phyloP scores from a whole-genome alignment of 495 filamentous ascomycete genomes.

The Durotheca rogersii region DNA sequence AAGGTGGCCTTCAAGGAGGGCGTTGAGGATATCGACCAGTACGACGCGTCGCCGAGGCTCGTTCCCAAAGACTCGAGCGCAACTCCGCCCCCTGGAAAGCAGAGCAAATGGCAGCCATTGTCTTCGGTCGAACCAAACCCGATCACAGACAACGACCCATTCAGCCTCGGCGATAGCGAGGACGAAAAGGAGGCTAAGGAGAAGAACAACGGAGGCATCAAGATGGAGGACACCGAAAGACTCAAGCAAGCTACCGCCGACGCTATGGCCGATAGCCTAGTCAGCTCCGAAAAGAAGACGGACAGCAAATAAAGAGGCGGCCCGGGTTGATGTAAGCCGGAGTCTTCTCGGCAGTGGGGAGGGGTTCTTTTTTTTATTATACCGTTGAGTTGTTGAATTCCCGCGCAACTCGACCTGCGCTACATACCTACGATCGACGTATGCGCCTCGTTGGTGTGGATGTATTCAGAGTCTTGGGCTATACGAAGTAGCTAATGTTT shows the following conservation, averaged over 20 bases:
- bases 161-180: slow-evolving; percentile 93
- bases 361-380: slow-evolving; percentile 1
- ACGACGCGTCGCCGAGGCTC: slow-evolving; percentile 59
- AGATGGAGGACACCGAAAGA: slow-evolving; percentile 65
- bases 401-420: not conserved
- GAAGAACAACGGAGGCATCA: slow-evolving; percentile 54
- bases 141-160: slow-evolving; percentile 88
- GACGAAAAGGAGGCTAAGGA: slow-evolving; percentile 83
- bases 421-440: not conserved
- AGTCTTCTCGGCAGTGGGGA: slow-evolving; percentile 3
- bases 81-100: slow-evolving; percentile 52
- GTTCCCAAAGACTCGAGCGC: slow-evolving; percentile 41
- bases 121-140: slow-evolving; percentile 84
- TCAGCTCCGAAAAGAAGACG: slow-evolving; percentile 34
- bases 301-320: slow-evolving; percentile 23
- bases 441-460: too few species aligned
- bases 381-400: not conserved
- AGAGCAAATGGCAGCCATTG: slow-evolving; percentile 96
- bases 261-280: slow-evolving; percentile 57
- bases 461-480: too few species aligned
- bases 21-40: slow-evolving; percentile 78
- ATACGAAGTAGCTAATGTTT: too few species aligned
- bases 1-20: slow-evolving; percentile 77
- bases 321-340: too few species aligned
- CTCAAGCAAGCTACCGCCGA: slow-evolving; percentile 71